phyloP scores from a whole-genome alignment of 371 early-diverging fungal genomes.

The Catenaria anguillulae region DNA sequence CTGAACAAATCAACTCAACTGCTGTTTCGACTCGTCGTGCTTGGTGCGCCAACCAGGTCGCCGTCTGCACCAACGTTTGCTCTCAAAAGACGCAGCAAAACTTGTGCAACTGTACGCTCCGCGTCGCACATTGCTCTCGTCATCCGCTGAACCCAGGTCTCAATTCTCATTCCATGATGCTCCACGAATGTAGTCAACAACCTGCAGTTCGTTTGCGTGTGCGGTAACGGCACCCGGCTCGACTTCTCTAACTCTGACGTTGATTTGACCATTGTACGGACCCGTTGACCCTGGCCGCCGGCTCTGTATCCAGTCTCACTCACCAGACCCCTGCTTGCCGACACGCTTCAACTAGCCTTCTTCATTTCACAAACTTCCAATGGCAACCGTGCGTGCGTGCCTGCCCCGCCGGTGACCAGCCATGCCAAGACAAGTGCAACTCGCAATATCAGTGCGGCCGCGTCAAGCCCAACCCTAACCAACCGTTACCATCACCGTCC shows the following conservation, averaged over 20 bases:
- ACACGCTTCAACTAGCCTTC: too few species aligned
- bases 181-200: too few species aligned
- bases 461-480: not conserved
- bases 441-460: not conserved
- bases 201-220: not conserved
- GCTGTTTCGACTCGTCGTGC: not conserved
- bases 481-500: not conserved
- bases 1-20: not conserved
- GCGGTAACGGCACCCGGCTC: not conserved
- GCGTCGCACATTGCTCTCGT: too few species aligned
- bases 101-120: too few species aligned
- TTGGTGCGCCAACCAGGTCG: not conserved
- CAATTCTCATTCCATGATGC: too few species aligned
- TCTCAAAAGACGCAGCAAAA: not conserved
- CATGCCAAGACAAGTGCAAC: not conserved
- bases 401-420: slow-evolving; percentile 2
- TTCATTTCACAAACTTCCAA: not conserved
- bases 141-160: too few species aligned
- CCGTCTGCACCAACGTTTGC: not conserved
- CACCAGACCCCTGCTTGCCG: too few species aligned
- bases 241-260: not conserved
- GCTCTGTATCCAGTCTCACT: too few species aligned
- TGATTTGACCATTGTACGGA: not conserved
- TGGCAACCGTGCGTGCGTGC: not conserved
- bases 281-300: too few species aligned